Evolutionary conservation across 2,329 filamentous ascomycete species (phyloP).

Genomic region (Coniella lustricola): DNA sequence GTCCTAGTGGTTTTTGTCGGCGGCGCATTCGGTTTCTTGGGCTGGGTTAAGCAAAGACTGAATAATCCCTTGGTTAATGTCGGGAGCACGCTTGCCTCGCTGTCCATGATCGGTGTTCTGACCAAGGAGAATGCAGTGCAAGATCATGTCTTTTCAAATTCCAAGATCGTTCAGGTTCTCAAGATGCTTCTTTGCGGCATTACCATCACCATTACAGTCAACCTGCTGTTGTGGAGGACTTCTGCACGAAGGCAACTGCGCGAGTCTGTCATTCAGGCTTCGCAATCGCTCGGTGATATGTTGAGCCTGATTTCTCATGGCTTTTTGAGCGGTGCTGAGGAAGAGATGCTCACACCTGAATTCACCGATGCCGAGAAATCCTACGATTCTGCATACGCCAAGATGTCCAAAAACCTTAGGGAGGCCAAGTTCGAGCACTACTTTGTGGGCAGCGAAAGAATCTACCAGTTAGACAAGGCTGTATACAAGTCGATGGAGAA

Average conservation of each 20-base stretch:
- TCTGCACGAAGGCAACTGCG: constrained; percentile 70
- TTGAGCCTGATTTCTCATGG: constrained; percentile 73
- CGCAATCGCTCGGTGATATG: constrained; percentile 72
- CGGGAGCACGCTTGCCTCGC: constrained; percentile 75
- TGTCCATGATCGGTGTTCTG: constrained; percentile 82
- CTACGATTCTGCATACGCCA: constrained; percentile 61
- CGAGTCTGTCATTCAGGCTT: constrained; percentile 65
- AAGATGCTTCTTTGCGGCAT: constrained; percentile 81
- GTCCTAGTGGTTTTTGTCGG: constrained; percentile 80
- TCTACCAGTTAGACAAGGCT: constrained; percentile 71
- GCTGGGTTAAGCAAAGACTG: constrained; percentile 76
- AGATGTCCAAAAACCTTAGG: constrained; percentile 68
- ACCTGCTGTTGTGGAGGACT: constrained; percentile 69
- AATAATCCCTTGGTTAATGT: constrained; percentile 77
- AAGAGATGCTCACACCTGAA: constrained; percentile 61
- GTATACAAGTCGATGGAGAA: constrained; percentile 80
- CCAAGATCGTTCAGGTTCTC: constrained; percentile 73
- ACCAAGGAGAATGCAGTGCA: constrained; percentile 90
- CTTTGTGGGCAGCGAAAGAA: constrained; percentile 66
- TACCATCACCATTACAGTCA: constrained; percentile 62
- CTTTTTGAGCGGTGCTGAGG: constrained; percentile 76
- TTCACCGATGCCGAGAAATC: constrained; percentile 55
- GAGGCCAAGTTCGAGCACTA: constrained; percentile 91
- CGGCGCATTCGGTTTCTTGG: constrained; percentile 78
- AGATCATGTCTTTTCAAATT: constrained; percentile 70